These are phyloP conservation scores for Lipomyces yamadae DNA, from an alignment of 805 yeast genomes.

Conservation along the genomic window DNA sequence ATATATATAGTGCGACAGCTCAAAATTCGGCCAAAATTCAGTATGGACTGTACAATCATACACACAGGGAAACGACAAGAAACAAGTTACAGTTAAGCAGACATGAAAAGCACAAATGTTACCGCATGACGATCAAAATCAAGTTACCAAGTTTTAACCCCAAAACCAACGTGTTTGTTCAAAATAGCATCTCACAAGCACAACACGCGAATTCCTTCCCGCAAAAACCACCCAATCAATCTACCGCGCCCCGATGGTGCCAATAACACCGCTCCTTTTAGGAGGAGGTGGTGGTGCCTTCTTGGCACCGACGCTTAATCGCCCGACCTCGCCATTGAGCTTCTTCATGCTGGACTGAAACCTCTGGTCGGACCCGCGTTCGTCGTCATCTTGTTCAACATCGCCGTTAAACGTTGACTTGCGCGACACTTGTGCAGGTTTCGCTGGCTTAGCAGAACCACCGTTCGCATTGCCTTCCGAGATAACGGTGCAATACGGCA, in stretches of 20 bases:
- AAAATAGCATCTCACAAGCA: not conserved
- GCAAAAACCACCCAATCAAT: not conserved
- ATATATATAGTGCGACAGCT: not conserved
- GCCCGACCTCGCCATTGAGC: conserved; percentile 16
- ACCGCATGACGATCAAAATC: conserved; percentile 8
- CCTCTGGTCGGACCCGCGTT: conserved; percentile 22
- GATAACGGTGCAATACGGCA: conserved; percentile 36
- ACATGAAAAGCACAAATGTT: not conserved
- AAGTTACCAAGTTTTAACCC: conserved; percentile 2
- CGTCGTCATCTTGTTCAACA: conserved; percentile 7
- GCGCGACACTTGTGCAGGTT: conserved; percentile 18
- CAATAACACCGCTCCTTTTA: conserved; percentile 33
- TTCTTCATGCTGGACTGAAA: conserved; percentile 37
- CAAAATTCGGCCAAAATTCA: not conserved
- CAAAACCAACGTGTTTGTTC: not conserved
- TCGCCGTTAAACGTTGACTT: conserved; percentile 19
- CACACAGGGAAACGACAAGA: conserved; percentile 1
- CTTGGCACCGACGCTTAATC: conserved; percentile 24
- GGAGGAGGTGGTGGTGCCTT: conserved; percentile 38
- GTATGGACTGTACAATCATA: not conserved
- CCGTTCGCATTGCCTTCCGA: conserved; percentile 29
- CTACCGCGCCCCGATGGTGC: conserved; percentile 31
- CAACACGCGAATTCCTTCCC: not conserved
- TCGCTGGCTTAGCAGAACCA: conserved; percentile 27
- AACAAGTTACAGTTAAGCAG: not conserved